Evolutionary conservation across 345 rosid species (phyloP).

Genomic region (Eucalyptus victrix): DNA sequence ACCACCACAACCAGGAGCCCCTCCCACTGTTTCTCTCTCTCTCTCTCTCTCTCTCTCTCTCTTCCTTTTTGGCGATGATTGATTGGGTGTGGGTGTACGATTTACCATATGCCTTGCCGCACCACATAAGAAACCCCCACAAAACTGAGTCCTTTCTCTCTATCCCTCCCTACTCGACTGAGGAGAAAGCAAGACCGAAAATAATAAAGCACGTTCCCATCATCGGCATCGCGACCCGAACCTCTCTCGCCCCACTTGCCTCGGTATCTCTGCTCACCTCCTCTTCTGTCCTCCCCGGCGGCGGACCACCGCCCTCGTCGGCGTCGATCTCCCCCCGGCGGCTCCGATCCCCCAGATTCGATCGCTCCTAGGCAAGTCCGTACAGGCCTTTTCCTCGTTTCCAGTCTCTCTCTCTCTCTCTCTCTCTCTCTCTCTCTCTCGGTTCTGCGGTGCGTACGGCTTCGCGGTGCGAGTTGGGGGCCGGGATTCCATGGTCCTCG

Average conservation of each 20-base stretch:
- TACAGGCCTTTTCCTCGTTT: neutral
- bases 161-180: neutral
- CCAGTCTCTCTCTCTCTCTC: neutral
- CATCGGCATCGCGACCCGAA: conserved; percentile 5
- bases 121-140: conserved; percentile 8
- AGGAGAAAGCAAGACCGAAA: neutral
- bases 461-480: neutral
- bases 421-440: neutral
- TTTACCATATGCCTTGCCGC: conserved; percentile 5
- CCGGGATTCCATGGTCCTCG: neutral
- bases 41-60: neutral
- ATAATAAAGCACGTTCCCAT: conserved; percentile 14
- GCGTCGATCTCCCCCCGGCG: neutral
- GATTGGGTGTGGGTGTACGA: neutral
- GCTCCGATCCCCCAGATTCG: neutral
- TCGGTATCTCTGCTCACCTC: neutral
- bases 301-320: neutral
- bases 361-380: neutral
- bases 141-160: neutral
- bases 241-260: neutral
- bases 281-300: neutral
- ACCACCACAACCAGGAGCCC: neutral
- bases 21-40: neutral
- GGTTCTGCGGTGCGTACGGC: neutral
- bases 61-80: neutral